A percentile compares a stretch with the other conserved stretches of the same genome.
phyloP scores from a whole-genome alignment of 179 eudicot species.

The Corrigiola litoralis region DNA sequence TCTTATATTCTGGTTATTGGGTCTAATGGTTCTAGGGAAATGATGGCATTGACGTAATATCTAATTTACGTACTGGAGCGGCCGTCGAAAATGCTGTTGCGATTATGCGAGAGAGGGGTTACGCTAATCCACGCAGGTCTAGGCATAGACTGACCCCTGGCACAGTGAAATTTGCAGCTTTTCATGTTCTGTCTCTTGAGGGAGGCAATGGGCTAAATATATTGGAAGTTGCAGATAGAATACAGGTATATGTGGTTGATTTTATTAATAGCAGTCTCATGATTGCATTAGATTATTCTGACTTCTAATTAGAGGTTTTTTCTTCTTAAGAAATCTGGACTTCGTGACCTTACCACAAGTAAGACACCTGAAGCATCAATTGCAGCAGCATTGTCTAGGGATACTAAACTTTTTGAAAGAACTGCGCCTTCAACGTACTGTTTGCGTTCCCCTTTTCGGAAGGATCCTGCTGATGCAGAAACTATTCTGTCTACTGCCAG shows the following conservation, averaged over 20 bases:
- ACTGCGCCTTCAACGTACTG: conserved; percentile 95
- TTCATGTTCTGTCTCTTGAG: conserved; percentile 80
- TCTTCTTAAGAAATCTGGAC: conserved; percentile 69
- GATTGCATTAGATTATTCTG: neutral
- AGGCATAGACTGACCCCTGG: conserved; percentile 96
- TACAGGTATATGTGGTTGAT: conserved; percentile 48
- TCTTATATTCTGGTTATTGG: neutral
- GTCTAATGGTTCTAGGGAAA: conserved; percentile 42
- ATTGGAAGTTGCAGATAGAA: conserved; percentile 83
- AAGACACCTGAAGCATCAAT: conserved; percentile 97
- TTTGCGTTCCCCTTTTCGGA: conserved; percentile 68
- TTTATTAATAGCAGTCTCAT: neutral
- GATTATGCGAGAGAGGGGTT: conserved; percentile 79
- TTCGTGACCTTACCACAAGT: conserved; percentile 88
- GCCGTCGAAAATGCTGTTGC: conserved; percentile 87
- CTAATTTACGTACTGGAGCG: conserved; percentile 70
- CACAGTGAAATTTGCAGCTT: conserved; percentile 95
- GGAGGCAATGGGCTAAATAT: conserved; percentile 77
- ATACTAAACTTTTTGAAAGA: conserved; percentile 85
- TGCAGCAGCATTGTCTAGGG: conserved; percentile 93
- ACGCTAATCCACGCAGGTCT: conserved; percentile 70
- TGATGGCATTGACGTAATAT: conserved; percentile 59
- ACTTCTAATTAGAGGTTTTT: conserved; percentile 9
- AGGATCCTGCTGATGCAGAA: conserved; percentile 73
- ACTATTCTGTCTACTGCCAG: conserved; percentile 58